These are phyloP conservation scores for Tricholoma terreum DNA, from an alignment of 768 basidiomycete genomes.

Conservation along the genomic window DNA sequence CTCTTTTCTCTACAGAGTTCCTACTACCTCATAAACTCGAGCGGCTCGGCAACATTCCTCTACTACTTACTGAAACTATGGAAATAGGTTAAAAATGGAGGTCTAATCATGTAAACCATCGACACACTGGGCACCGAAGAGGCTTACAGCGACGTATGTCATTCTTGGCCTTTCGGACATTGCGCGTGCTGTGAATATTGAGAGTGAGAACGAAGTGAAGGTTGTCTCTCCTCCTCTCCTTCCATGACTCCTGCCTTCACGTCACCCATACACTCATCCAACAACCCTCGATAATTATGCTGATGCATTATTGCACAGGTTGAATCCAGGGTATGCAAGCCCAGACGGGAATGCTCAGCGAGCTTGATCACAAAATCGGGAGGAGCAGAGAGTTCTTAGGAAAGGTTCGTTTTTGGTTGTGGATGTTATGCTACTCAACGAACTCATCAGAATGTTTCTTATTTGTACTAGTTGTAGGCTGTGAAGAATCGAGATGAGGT, in stretches of 20 bases:
- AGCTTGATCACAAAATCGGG: constrained; percentile 54
- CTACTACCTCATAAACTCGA: too few species aligned
- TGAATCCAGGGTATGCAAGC: constrained; percentile 56
- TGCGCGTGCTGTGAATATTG: constrained; percentile 49
- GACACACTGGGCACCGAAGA: constrained; percentile 76
- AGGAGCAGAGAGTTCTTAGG: constrained; percentile 68
- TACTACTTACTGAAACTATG: too few species aligned
- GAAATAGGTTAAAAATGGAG: constrained; percentile 65
- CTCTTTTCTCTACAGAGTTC: too few species aligned
- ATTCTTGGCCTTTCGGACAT: constrained; percentile 76
- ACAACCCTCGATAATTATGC: neutral
- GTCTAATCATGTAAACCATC: constrained; percentile 64
- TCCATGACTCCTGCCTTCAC: neutral
- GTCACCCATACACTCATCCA: neutral
- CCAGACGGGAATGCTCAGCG: constrained; percentile 46
- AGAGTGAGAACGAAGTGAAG: constrained; percentile 65
- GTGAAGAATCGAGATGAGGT: constrained; percentile 19
- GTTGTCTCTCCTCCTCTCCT: constrained; percentile 9
- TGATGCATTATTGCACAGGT: constrained; percentile 42
- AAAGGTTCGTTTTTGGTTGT: constrained; percentile 46
- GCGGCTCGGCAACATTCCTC: too few species aligned
- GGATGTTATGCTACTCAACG: neutral
- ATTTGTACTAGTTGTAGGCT: constrained; percentile 8
- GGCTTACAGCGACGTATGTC: constrained; percentile 79
- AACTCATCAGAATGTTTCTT: too few species aligned